Conservation (phyloP, 148 eudicot genomes). For the Diospyros lotus region DNA sequence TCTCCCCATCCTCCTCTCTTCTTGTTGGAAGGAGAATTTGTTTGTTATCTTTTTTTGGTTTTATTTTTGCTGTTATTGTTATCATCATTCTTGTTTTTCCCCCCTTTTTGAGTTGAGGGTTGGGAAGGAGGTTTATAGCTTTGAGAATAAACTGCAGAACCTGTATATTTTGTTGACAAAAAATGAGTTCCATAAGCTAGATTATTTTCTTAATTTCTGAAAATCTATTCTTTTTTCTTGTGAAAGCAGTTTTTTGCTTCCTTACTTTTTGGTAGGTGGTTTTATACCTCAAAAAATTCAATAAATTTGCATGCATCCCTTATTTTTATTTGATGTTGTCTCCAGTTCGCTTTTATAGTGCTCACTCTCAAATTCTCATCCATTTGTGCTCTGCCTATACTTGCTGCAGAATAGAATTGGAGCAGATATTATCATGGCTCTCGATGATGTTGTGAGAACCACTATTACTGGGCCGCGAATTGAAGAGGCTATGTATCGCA, state of each 20-base stretch:
- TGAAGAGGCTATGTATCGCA: conserved; percentile 93
- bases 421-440: conserved; percentile 95
- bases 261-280: not conserved
- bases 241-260: not conserved
- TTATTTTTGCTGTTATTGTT: no score
- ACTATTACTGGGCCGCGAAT: conserved; percentile 85
- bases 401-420: conserved; percentile 81
- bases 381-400: conserved; percentile 1
- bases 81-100: no score
- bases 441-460: conserved; percentile 86
- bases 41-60: no score
- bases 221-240: not conserved
- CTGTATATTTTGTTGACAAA: no score
- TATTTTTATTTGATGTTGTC: not conserved
- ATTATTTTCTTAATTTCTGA: no score
- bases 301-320: not conserved
- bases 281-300: not conserved
- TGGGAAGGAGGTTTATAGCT: no score
- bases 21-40: no score
- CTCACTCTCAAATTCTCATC: not conserved
- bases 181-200: no score
- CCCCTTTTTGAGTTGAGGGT: no score
- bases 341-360: not conserved
- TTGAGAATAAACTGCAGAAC: no score
- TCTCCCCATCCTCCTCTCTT: no score